These are phyloP conservation scores for Saturnispora kantuleensis DNA, from an alignment of 805 yeast species.

Conservation along the genomic window DNA sequence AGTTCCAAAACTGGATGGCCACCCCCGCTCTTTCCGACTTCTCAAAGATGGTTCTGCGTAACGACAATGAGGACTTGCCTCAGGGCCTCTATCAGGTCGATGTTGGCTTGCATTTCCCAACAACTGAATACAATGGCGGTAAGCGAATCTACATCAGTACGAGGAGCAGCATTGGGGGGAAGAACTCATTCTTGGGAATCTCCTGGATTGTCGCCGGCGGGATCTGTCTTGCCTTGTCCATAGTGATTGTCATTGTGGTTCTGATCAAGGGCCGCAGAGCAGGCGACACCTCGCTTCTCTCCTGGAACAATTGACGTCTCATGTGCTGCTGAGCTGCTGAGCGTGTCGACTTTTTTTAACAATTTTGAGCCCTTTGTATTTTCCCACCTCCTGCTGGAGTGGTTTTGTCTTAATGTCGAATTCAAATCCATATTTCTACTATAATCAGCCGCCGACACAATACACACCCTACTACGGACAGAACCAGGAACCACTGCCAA, in stretches of 20 bases:
- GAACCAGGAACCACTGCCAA: no score
- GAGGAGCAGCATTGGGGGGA: conserved; percentile 67
- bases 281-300: conserved; percentile 60
- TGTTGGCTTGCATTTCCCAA: conserved; percentile 75
- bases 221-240: conserved; percentile 49
- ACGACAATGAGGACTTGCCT: conserved; percentile 42
- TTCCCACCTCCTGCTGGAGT: neutral
- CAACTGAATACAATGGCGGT: conserved; percentile 53
- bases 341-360: no score
- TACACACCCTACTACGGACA: no score
- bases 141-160: conserved; percentile 61
- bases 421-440: conserved; percentile 1
- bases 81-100: conserved; percentile 55
- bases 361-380: neutral
- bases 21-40: conserved; percentile 66
- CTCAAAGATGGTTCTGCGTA: conserved; percentile 56
- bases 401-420: neutral
- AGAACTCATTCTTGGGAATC: conserved; percentile 61
- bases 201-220: conserved; percentile 72
- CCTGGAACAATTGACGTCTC: conserved; percentile 46
- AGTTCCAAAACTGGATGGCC: conserved; percentile 80
- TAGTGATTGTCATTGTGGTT: conserved; percentile 44
- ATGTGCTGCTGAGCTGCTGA: neutral
- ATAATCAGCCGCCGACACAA: conserved; percentile 2
- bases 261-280: conserved; percentile 56